phyloP scores from a whole-genome alignment of 73 alveolate species.

The Stentor roeselii region DNA sequence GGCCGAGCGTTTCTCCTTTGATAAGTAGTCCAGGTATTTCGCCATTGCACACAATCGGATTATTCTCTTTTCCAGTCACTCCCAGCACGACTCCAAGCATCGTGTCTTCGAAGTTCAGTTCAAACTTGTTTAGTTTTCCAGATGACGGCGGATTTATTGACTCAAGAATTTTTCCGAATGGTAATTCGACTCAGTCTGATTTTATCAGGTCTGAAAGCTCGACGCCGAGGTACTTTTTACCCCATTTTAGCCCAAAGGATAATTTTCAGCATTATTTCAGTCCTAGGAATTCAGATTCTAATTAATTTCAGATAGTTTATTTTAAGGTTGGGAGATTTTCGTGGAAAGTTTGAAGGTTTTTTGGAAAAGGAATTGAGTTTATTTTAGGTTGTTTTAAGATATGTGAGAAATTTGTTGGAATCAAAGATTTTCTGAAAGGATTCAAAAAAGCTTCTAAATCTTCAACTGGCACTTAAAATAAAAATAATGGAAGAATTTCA shows the following conservation, averaged over 20 bases:
- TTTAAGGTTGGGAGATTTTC: neutral
- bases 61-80: neutral
- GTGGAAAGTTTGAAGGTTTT: neutral
- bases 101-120: neutral
- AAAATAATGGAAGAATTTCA: too few species aligned
- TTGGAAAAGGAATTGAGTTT: neutral
- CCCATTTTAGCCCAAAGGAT: neutral
- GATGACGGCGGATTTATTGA: neutral
- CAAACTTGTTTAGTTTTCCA: neutral
- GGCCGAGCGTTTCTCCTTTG: neutral
- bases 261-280: conserved; percentile 17
- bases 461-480: too few species aligned
- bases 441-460: too few species aligned
- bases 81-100: conserved; percentile 1
- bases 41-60: neutral
- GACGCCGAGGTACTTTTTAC: neutral
- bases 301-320: neutral
- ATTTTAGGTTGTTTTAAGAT: too few species aligned
- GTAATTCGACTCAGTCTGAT: neutral
- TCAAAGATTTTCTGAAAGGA: too few species aligned
- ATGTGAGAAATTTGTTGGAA: too few species aligned
- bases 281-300: conserved; percentile 6
- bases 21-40: neutral
- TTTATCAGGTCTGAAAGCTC: neutral
- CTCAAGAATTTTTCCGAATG: neutral